phyloP scores from a whole-genome alignment of 352 stramenopile species.

The Pythium scleroteichum region DNA sequence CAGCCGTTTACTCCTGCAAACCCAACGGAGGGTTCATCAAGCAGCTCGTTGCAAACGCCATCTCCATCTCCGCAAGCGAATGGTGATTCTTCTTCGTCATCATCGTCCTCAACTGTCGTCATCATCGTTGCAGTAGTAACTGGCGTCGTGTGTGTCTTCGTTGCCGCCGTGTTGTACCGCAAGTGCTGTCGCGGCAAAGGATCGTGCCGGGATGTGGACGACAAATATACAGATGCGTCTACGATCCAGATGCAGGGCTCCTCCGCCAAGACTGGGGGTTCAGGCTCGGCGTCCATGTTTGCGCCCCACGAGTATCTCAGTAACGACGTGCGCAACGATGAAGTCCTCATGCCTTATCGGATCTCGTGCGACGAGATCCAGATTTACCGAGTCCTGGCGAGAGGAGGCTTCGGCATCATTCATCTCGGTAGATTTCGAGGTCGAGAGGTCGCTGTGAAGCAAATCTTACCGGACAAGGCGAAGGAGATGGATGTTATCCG shows the following conservation, averaged over 20 bases:
- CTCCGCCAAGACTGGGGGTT: not conserved
- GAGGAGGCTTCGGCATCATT: constrained; percentile 29
- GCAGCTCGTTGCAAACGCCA: no score
- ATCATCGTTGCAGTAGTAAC: constrained; percentile 8
- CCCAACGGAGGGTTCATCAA: no score
- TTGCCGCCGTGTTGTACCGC: constrained; percentile 12
- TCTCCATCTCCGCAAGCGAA: no score
- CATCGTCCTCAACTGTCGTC: constrained; percentile 5
- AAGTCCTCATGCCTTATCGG: constrained; percentile 15
- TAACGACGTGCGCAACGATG: constrained; percentile 32
- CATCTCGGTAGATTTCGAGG: constrained; percentile 7
- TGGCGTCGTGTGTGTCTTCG: not conserved
- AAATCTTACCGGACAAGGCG: constrained; percentile 23
- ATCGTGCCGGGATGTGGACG: not conserved
- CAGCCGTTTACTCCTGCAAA: not conserved
- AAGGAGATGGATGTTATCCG: constrained; percentile 23
- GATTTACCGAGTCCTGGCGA: constrained; percentile 11
- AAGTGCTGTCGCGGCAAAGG: not conserved
- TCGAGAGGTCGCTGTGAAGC: constrained; percentile 25
- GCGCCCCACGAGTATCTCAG: constrained; percentile 17
- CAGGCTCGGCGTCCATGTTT: not conserved
- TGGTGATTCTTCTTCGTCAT: constrained; percentile 1
- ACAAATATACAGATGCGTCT: constrained; percentile 12
- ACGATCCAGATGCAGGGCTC: constrained; percentile 6
- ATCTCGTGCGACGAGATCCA: constrained; percentile 14